A percentile compares a stretch with the other conserved stretches of the same genome.
These are phyloP conservation scores for Daldinia sp. DNA, from an alignment of 2,329 filamentous ascomycete genomes.

Conservation along the genomic window DNA sequence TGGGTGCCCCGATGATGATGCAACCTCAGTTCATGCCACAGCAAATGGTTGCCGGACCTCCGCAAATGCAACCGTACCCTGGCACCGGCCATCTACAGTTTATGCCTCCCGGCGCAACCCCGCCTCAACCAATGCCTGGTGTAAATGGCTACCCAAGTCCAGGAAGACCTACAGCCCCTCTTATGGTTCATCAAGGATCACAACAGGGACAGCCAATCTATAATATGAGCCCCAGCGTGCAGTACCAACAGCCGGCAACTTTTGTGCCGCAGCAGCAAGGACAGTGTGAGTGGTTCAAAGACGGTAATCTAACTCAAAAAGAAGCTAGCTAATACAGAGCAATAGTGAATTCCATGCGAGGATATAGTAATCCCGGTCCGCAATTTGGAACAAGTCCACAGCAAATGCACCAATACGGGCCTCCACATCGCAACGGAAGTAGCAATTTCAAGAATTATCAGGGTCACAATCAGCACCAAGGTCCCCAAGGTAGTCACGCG, in stretches of 20 bases:
- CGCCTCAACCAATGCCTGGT: conserved; percentile 68
- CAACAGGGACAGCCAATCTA: conserved; percentile 85
- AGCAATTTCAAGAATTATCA: conserved; percentile 61
- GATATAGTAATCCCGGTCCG: conserved; percentile 65
- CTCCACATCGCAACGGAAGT: conserved; percentile 65
- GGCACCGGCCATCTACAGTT: conserved; percentile 63
- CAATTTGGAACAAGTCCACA: conserved; percentile 73
- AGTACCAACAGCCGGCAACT: conserved; percentile 74
- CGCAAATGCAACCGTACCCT: conserved; percentile 85
- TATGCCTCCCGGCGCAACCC: conserved; percentile 66
- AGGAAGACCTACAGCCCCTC: conserved; percentile 77
- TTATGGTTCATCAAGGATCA: conserved; percentile 95
- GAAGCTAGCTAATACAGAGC: conserved; percentile 49
- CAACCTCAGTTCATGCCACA: conserved; percentile 82
- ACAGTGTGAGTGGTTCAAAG: conserved; percentile 71
- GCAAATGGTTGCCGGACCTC: conserved; percentile 70
- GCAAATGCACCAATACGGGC: conserved; percentile 69
- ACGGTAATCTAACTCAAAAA: conserved; percentile 32
- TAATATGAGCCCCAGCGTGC: conserved; percentile 78
- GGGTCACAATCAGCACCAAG: conserved; percentile 54
- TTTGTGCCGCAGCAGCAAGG: conserved; percentile 75
- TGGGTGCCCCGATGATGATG: conserved; percentile 85
- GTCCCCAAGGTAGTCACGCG: conserved; percentile 48
- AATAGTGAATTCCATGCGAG: conserved; percentile 68
- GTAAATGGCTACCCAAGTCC: conserved; percentile 86